phyloP scores from a whole-genome alignment of 345 rosid species.

The Schrenkiella parvula region DNA sequence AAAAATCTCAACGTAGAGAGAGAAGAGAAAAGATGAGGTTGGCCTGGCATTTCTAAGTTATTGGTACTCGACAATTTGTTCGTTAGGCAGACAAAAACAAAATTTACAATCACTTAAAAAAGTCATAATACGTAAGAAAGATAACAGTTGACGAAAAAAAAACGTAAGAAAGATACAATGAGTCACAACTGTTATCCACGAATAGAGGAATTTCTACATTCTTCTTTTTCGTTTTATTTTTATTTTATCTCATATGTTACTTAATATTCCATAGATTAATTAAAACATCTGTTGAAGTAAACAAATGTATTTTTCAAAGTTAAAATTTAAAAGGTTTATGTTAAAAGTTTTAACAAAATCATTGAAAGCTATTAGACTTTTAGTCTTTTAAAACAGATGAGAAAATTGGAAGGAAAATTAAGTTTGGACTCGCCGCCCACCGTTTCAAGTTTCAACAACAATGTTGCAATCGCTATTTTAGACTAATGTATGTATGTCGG shows the following conservation, averaged over 20 bases:
- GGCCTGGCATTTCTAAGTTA: constrained; percentile 23
- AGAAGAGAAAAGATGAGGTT: constrained; percentile 7
- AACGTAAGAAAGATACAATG: constrained; percentile 19
- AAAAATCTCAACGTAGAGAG: neutral
- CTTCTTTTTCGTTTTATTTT: neutral
- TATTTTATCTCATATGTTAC: neutral
- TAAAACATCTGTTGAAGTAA: too few species aligned
- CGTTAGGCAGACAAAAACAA: constrained; percentile 11
- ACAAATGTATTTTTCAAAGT: neutral
- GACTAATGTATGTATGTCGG: constrained; percentile 3
- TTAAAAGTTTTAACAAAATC: neutral
- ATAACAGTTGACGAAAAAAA: too few species aligned
- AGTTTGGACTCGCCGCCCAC: neutral
- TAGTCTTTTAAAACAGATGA: neutral
- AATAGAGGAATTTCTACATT: neutral
- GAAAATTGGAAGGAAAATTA: neutral
- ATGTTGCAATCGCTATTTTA: neutral
- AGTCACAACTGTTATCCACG: constrained; percentile 5
- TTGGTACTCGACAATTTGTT: constrained; percentile 24
- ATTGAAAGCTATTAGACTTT: neutral
- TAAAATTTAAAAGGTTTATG: neutral
- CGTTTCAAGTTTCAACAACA: too few species aligned
- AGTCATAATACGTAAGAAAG: constrained; percentile 20
- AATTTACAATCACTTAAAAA: neutral
- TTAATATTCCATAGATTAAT: neutral